phyloP scores from a whole-genome alignment of 1,284 basidiomycete species.

The Moesziomyces sp. region DNA sequence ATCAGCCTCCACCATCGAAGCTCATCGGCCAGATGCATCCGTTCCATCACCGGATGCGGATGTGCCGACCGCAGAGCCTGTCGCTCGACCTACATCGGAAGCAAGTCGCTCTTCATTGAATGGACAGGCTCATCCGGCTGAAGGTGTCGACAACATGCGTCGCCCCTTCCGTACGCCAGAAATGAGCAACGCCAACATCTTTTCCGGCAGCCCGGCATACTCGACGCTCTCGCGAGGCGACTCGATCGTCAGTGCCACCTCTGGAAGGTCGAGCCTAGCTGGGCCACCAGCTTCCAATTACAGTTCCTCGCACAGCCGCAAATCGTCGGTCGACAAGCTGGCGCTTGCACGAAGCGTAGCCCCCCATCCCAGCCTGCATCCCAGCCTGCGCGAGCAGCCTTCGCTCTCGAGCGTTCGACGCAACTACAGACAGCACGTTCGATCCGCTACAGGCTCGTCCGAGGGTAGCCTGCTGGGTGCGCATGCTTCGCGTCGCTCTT shows the following conservation, averaged over 20 bases:
- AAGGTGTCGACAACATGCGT: background rate
- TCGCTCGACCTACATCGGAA: background rate
- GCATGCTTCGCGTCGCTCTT: constrained; percentile 31
- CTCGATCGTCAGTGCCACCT: constrained; percentile 15
- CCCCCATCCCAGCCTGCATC: constrained; percentile 28
- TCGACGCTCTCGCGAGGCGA: constrained; percentile 22
- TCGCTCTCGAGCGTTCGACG: constrained; percentile 39
- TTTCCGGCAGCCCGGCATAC: constrained; percentile 18
- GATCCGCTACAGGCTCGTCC: constrained; percentile 35
- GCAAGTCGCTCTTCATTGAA: background rate
- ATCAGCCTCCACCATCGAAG: constrained; percentile 33
- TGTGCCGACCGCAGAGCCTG: background rate
- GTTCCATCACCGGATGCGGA: background rate
- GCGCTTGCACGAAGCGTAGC: constrained; percentile 27
- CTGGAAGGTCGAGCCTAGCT: constrained; percentile 20
- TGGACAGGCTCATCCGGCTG: background rate
- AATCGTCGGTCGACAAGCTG: constrained; percentile 36
- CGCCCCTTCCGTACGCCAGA: constrained; percentile 23
- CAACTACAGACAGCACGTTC: constrained; percentile 36
- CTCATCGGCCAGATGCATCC: background rate
- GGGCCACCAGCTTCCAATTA: constrained; percentile 17
- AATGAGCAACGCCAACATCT: constrained; percentile 7
- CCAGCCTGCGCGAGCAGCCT: constrained; percentile 30
- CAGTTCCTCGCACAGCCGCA: constrained; percentile 27
- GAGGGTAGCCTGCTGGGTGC: constrained; percentile 36